A percentile compares a stretch with the other conserved stretches of the same genome.
phyloP scores from a whole-genome alignment of 305 asterid genomes.

The Vinca major region DNA sequence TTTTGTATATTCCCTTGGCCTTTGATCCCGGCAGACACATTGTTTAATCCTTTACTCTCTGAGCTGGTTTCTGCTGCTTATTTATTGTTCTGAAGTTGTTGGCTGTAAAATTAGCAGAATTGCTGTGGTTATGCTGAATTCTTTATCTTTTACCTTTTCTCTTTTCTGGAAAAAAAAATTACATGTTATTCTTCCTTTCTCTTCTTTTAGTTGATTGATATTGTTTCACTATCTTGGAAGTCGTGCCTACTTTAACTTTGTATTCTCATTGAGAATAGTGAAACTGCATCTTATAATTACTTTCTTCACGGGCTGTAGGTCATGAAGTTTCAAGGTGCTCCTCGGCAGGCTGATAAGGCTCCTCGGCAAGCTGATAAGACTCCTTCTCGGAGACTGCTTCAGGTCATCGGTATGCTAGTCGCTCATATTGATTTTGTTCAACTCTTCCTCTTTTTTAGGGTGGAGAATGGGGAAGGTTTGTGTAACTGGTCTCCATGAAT shows the following conservation, averaged over 20 bases:
- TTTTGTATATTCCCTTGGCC: neutral
- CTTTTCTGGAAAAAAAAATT: neutral
- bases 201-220: neutral
- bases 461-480: neutral
- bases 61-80: neutral
- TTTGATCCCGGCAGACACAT: neutral
- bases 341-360: constrained; percentile 61
- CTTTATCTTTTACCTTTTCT: neutral
- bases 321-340: constrained; percentile 52
- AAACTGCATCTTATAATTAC: constrained; percentile 9
- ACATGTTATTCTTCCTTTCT: neutral
- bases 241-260: neutral
- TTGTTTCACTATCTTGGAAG: neutral
- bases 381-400: constrained; percentile 74
- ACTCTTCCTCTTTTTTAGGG: neutral
- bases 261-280: neutral
- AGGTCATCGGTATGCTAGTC: constrained; percentile 71
- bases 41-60: neutral
- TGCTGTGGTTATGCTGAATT: neutral
- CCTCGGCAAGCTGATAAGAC: constrained; percentile 63
- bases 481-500: neutral
- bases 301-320: constrained; percentile 31
- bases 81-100: neutral
- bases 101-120: neutral
- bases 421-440: constrained; percentile 11